These are phyloP conservation scores for Diutina siamensis DNA, from an alignment of 1,139 yeast species.

Conservation along the genomic window DNA sequence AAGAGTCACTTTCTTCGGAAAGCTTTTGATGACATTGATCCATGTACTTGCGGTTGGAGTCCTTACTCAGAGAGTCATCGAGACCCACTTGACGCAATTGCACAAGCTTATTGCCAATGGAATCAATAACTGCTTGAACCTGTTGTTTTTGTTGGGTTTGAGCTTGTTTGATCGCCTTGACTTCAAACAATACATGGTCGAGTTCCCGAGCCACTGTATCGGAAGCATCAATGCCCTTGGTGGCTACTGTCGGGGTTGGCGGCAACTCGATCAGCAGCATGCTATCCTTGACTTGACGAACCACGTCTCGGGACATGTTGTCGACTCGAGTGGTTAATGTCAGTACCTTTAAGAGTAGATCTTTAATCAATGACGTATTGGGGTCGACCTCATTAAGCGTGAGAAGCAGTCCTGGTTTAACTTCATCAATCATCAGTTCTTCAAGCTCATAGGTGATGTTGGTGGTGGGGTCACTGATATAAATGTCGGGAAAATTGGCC, in stretches of 20 bases:
- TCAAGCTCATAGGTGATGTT: conserved; percentile 73
- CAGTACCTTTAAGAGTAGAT: conserved; percentile 20
- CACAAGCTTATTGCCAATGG: background rate
- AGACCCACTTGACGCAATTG: background rate
- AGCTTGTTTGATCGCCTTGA: background rate
- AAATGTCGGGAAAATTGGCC: conserved; percentile 68
- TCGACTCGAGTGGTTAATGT: conserved; percentile 20
- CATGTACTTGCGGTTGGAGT: conserved; percentile 51
- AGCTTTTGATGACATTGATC: conserved; percentile 64
- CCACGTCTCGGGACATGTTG: conserved; percentile 15
- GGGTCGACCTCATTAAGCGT: conserved; percentile 33
- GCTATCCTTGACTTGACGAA: conserved; percentile 16
- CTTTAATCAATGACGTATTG: conserved; percentile 10
- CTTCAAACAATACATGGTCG: background rate
- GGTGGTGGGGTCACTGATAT: conserved; percentile 50
- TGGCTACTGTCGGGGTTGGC: conserved; percentile 7
- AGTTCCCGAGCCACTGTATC: background rate
- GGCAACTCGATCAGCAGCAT: conserved; percentile 16
- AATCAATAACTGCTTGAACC: background rate
- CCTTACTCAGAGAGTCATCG: background rate
- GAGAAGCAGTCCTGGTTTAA: conserved; percentile 49
- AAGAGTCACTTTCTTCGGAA: conserved; percentile 62
- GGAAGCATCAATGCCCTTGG: background rate
- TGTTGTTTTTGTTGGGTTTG: background rate
- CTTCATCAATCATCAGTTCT: conserved; percentile 48